A percentile compares a stretch with the other conserved stretches of the same genome.
These are phyloP conservation scores for Candida vaughaniae DNA, from an alignment of 805 yeast species.

Conservation along the genomic window DNA sequence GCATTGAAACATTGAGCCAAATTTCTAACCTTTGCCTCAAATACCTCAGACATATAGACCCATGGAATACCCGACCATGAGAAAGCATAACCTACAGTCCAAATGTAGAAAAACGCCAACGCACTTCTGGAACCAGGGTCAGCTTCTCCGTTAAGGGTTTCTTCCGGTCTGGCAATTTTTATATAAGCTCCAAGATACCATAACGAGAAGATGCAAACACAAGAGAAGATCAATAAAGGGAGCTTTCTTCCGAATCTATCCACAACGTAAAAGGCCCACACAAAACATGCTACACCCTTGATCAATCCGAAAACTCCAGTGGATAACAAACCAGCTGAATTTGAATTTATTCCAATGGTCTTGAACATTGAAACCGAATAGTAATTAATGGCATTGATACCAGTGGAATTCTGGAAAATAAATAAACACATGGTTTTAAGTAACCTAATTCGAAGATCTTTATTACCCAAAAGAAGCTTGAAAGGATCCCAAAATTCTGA, in stretches of 20 bases:
- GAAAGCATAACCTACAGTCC: conserved; percentile 44
- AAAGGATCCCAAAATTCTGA: conserved; percentile 41
- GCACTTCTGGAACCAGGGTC: conserved; percentile 45
- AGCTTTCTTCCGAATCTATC: conserved; percentile 48
- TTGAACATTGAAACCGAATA: conserved; percentile 53
- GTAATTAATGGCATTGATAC: conserved; percentile 51
- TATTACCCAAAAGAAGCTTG: conserved; percentile 28
- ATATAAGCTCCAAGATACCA: conserved; percentile 51
- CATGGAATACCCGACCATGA: conserved; percentile 50
- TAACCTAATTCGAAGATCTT: conserved; percentile 32
- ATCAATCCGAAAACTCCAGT: conserved; percentile 55
- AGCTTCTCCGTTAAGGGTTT: conserved; percentile 12
- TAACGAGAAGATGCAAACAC: conserved; percentile 43
- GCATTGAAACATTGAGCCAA: conserved; percentile 45
- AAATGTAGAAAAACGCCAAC: conserved; percentile 44
- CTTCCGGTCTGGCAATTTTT: conserved; percentile 35
- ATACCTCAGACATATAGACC: conserved; percentile 48
- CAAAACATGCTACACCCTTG: conserved; percentile 43
- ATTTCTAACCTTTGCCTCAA: conserved; percentile 43
- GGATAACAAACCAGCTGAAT: conserved; percentile 46
- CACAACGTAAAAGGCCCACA: conserved; percentile 47
- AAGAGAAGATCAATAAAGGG: conserved; percentile 33
- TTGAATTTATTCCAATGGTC: conserved; percentile 47
- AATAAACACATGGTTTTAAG: conserved; percentile 38
- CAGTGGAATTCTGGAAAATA: conserved; percentile 46